Base-by-base conservation (phyloP, 805 yeast genomes). In the Metschnikowia sp. region DNA sequence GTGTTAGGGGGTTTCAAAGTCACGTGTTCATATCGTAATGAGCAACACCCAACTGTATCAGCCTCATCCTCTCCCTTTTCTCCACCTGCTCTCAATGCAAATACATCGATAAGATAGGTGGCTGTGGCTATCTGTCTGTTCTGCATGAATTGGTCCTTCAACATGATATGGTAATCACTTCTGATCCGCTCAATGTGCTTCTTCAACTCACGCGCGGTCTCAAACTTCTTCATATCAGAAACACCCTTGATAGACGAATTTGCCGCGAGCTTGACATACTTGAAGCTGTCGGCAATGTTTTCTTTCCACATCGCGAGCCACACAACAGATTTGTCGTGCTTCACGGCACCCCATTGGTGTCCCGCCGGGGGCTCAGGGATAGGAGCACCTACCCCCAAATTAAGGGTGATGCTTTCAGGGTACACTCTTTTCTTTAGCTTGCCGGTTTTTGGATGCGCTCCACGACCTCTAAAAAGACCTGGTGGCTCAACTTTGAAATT, bases 221-320 rank as follows among this genome's bases (percentile, higher is more conserved):
- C 97, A 63, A 91, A 92, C 68, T 92, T 92, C 60, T 86, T 89
- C 66, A 74, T 86, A 66, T 92, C 97, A 57, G 94, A 83, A 66
- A 85, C 83, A 42, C 97, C 98, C 67, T 91, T 92, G 53, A 92
- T 71, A 1, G 96, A 85, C 0, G 97, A 91, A 56, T 81, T 88
- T 18, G 92, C 94, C 5, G 96, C 96, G 66, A 92, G 82, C 61
- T 96, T 75, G 44, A 92, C 98, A 63, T 92, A 92, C 65, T 92
- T 92, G 57, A 83, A 79, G 29, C 85, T 76, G 55, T 86, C 87
- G 41, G 88, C 82, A 55, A 92, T 87, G 61, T 92, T 92, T 66
- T 92, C 98, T 62, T 86, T 83, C 97, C 97, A 92, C 87, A 85
- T 90, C 0, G 97, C 98, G 45, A 92, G 74, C 99, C 99, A 92